Evolutionary conservation across 2,329 filamentous ascomycete genomes (phyloP).

Genomic region (Claviceps sp.): DNA sequence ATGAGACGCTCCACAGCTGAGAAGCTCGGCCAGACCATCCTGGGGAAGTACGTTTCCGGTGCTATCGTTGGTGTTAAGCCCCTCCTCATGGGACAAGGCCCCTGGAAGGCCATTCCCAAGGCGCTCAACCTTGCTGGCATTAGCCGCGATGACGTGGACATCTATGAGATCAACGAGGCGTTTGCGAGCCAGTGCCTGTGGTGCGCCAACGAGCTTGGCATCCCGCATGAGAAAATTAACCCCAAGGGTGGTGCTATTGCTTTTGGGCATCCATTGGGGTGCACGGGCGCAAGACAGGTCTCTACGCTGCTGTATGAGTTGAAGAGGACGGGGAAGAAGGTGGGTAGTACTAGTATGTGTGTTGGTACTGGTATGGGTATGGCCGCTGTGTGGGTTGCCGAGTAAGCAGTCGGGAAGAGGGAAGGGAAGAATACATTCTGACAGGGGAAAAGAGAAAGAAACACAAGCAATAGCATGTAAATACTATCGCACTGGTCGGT

Average conservation of each 20-base stretch:
- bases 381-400: slow-evolving; percentile 91
- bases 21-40: slow-evolving; percentile 71
- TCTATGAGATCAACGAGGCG: slow-evolving; percentile 98
- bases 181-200: slow-evolving; percentile 92
- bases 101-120: slow-evolving; percentile 90
- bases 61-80: slow-evolving; percentile 82
- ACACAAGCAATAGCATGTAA: not conserved
- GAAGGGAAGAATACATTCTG: too few relatives aligned
- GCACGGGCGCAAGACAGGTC: slow-evolving; percentile 87
- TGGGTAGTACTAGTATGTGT: slow-evolving; percentile 94
- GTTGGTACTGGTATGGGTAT: slow-evolving; percentile 96
- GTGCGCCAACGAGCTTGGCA: slow-evolving; percentile 77
- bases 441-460: not conserved
- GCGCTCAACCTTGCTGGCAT: slow-evolving; percentile 81
- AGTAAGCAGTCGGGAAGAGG: slow-evolving; percentile 36
- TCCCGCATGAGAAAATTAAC: slow-evolving; percentile 82
- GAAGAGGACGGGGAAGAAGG: slow-evolving; percentile 66
- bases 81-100: slow-evolving; percentile 89
- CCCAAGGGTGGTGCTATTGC: slow-evolving; percentile 95
- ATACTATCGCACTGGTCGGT: not conserved
- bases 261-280: slow-evolving; percentile 88
- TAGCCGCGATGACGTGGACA: slow-evolving; percentile 79
- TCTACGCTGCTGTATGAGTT: slow-evolving; percentile 86
- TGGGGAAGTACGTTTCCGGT: slow-evolving; percentile 84
- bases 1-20: slow-evolving; percentile 92